phyloP scores from a whole-genome alignment of 2,329 filamentous ascomycete genomes.

The Talaromyces sp. region DNA sequence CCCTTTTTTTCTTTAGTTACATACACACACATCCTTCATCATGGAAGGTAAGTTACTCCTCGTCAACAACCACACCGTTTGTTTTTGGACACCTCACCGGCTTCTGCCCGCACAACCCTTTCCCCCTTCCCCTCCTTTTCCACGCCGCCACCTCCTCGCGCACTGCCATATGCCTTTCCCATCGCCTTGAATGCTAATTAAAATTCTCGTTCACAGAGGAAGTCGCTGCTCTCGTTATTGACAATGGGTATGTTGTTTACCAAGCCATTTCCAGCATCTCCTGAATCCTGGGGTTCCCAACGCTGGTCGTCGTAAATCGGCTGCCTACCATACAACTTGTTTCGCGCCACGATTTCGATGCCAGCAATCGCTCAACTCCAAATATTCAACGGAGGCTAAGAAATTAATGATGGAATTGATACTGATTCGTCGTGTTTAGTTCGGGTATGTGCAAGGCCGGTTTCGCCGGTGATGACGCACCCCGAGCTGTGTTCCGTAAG shows the following conservation, averaged over 20 bases:
- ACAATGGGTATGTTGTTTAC: slow-evolving; percentile 94
- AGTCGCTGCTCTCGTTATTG: slow-evolving; percentile 99
- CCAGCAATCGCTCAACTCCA: neutral
- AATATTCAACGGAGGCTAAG: neutral
- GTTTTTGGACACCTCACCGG: slow-evolving; percentile 32
- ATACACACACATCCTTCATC: slow-evolving; percentile 40
- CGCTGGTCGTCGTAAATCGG: slow-evolving; percentile 19
- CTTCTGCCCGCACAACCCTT: slow-evolving; percentile 22
- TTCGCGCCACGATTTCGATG: slow-evolving; percentile 1
- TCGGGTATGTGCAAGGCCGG: slow-evolving; percentile 99
- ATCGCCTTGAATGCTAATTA: slow-evolving; percentile 34
- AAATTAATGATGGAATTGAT: slow-evolving; percentile 17
- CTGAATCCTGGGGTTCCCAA: slow-evolving; percentile 26
- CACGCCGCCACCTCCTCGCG: slow-evolving; percentile 20
- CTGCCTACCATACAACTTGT: slow-evolving; percentile 5
- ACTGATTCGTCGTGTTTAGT: slow-evolving; percentile 54
- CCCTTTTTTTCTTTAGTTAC: slow-evolving; percentile 31
- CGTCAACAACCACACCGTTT: slow-evolving; percentile 13
- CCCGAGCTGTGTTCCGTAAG: slow-evolving; percentile 99
- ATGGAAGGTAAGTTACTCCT: slow-evolving; percentile 62
- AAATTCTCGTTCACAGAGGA: slow-evolving; percentile 68
- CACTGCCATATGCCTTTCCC: neutral
- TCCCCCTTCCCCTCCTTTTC: slow-evolving; percentile 16
- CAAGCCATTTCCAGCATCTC: slow-evolving; percentile 24
- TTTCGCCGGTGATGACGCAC: slow-evolving; percentile 99